Conservation (phyloP, 352 stramenopile species). For the Thalassiosira pacifica region DNA sequence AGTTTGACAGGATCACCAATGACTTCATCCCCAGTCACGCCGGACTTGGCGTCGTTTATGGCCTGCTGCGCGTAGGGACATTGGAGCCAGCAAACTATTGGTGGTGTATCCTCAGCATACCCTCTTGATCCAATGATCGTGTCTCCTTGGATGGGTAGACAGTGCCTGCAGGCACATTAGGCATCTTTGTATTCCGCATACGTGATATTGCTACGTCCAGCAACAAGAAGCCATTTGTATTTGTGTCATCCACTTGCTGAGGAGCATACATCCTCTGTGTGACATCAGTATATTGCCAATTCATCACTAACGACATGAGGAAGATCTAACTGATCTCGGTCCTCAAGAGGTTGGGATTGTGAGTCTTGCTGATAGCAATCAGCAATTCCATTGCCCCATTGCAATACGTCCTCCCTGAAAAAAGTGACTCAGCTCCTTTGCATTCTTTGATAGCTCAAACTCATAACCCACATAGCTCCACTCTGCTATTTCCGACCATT, state of each 20-base stretch:
- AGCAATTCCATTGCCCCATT: constrained; percentile 77
- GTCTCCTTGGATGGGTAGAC: constrained; percentile 82
- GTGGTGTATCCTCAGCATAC: constrained; percentile 44
- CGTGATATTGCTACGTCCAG: constrained; percentile 15
- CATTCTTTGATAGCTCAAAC: constrained; percentile 64
- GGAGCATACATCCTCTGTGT: constrained; percentile 19
- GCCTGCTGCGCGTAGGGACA: constrained; percentile 77
- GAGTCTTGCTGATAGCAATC: constrained; percentile 75
- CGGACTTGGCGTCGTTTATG: constrained; percentile 67
- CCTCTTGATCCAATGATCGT: constrained; percentile 80
- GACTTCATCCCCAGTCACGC: constrained; percentile 14
- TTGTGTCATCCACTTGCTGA: constrained; percentile 9
- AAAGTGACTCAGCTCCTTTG: constrained; percentile 67
- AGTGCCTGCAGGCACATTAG: constrained; percentile 76
- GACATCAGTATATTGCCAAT: constrained; percentile 32
- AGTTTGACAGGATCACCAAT: constrained; percentile 56
- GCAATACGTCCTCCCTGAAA: constrained; percentile 77
- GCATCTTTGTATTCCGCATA: constrained; percentile 72
- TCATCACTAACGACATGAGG: constrained; percentile 73
- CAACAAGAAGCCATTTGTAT: neutral
- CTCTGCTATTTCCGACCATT: constrained; percentile 69
- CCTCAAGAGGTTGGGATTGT: constrained; percentile 74
- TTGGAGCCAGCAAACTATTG: constrained; percentile 74
- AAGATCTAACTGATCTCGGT: constrained; percentile 81
- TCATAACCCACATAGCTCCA: constrained; percentile 68